phyloP scores from a whole-genome alignment of 768 basidiomycete species.

The Leccinum arenicola region DNA sequence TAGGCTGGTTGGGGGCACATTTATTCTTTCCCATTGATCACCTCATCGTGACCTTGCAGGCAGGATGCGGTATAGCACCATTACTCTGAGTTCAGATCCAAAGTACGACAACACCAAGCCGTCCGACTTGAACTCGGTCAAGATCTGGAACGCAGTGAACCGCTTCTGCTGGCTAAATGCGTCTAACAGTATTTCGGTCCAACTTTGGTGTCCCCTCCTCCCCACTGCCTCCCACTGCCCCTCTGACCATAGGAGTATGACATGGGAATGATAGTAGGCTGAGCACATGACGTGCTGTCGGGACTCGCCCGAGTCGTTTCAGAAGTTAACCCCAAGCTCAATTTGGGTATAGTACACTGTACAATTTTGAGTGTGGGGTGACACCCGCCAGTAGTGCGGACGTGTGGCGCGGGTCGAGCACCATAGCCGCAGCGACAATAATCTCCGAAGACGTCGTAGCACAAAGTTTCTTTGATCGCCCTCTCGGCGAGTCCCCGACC shows the following conservation, averaged over 20 bases:
- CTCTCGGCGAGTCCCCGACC: not conserved
- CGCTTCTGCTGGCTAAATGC: not conserved
- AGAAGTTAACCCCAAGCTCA: not conserved
- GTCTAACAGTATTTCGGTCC: not conserved
- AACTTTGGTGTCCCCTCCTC: not conserved
- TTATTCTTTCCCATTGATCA: not conserved
- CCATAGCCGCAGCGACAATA: not conserved
- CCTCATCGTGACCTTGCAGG: not conserved
- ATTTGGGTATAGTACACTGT: not conserved
- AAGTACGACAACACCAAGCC: not conserved
- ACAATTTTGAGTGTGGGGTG: not conserved
- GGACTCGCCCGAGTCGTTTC: not conserved
- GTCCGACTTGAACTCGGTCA: too few relatives aligned
- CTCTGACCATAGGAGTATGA: not conserved
- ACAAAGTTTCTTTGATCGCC: not conserved
- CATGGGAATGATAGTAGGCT: constrained; percentile 1
- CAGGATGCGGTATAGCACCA: not conserved
- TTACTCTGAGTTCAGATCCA: not conserved
- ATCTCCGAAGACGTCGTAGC: not conserved
- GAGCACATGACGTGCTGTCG: not conserved
- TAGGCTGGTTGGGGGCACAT: not conserved
- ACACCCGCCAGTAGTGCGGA: too few relatives aligned
- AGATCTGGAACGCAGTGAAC: constrained; percentile 2
- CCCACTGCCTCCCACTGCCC: not conserved
- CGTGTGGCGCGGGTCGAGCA: not conserved